A percentile compares a stretch with the other conserved stretches of the same genome.
phyloP scores from a whole-genome alignment of 2,329 filamentous ascomycete genomes.

The Neofusicoccum ribis region DNA sequence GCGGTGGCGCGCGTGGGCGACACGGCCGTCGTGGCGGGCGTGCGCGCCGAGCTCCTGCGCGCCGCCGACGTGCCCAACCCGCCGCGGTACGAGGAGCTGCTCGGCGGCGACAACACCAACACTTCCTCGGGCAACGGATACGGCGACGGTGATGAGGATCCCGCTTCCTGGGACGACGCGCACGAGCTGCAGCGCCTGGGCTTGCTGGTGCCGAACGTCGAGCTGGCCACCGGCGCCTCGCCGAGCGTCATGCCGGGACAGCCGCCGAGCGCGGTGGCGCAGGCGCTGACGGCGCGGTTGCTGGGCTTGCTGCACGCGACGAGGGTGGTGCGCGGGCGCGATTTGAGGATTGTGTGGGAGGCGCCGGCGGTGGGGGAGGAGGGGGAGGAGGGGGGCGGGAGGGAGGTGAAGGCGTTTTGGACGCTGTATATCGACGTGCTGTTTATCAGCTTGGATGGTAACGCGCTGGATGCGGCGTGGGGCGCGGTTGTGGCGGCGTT shows the following conservation, averaged over 20 bases:
- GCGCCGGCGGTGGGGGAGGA: conserved; percentile 40
- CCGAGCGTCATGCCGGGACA: conserved; percentile 82
- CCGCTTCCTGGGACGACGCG: conserved; percentile 22
- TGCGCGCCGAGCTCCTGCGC: conserved; percentile 80
- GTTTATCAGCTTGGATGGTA: conserved; percentile 90
- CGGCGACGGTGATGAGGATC: conserved; percentile 6
- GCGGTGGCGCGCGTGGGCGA: conserved; percentile 85
- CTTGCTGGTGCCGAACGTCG: conserved; percentile 89
- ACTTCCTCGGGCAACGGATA: too few species aligned
- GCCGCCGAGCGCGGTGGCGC: conserved; percentile 75
- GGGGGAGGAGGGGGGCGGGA: conserved; percentile 46
- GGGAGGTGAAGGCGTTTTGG: conserved; percentile 82
- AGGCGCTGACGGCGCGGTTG: conserved; percentile 80
- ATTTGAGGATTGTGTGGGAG: conserved; percentile 72
- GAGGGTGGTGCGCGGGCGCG: conserved; percentile 63
- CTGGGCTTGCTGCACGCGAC: conserved; percentile 74
- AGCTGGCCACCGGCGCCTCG: conserved; percentile 86
- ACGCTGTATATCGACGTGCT: conserved; percentile 93
- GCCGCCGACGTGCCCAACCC: conserved; percentile 72
- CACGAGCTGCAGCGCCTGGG: conserved; percentile 55
- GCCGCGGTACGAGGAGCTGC: conserved; percentile 25
- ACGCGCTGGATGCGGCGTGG: conserved; percentile 91
- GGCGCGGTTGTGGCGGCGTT: conserved; percentile 79
- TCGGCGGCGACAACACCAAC: not conserved
- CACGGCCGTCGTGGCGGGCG: conserved; percentile 91